Base-by-base conservation (phyloP, 2,329 filamentous ascomycete genomes). In the Aspergillus pseudoglaucus region DNA sequence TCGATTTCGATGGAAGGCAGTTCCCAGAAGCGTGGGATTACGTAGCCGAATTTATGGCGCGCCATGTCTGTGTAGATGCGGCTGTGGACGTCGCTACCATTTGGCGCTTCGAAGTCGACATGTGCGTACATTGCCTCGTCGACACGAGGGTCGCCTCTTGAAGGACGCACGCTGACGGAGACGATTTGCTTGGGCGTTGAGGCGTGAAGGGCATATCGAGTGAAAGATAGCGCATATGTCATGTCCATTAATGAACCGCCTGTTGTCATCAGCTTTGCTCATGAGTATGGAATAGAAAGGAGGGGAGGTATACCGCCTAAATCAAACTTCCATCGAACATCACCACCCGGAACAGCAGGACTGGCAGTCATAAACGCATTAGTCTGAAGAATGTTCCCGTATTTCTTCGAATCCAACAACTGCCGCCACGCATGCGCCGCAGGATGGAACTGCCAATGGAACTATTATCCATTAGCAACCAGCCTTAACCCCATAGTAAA, bases 381-480 rank as follows among this genome's bases (percentile, higher is more conserved):
- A 4, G 57, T 62, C 3, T 56, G 59, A 10, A 66, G 53, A 6
- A 66, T 61, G 6, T 60, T 52, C 18, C 66, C 64, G 32, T 71
- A 64, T 42, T 64, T 54, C 3, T 53, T 51, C 3, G 57, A 53
- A 27, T 70, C 58, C 46, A 73, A 59, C 7, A 72, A 59, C 2
- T 61, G 52, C 12, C 66, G 56, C 48, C 68, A 67, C 5, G 56
- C 45, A 51, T 67, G 63, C 48, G 68, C 66, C 0, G 69, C 65
- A 0, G 71, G 71, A 53, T 73, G 69, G 53, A 73, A 73, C 42
- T 68, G 67, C 61, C 69, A 73, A 49, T 73, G 70, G 47, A 61
- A 58, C 53, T 60, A 18, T 32, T 27, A 35, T 35, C 6, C 17
- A n/a, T 27, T 7, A 42, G 15, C 22, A 8, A 20, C 6, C 23